phyloP scores from a whole-genome alignment of 371 early-diverging fungal genomes.

The Amoeboaphelidium occidentale region DNA sequence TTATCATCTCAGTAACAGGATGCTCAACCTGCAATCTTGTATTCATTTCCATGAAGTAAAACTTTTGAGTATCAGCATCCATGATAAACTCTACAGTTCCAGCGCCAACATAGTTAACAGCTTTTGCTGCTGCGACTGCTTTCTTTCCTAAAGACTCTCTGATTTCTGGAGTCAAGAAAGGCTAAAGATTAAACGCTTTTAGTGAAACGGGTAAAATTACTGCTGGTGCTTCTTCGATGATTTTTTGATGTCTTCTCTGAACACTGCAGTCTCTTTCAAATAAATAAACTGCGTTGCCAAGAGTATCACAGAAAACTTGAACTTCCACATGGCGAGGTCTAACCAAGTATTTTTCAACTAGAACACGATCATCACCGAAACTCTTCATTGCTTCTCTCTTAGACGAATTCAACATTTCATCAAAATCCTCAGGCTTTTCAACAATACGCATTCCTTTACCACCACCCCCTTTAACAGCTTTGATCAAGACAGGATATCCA shows the following conservation, averaged over 20 bases:
- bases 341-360: slow-evolving; percentile 4
- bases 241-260: slow-evolving; percentile 13
- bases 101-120: slow-evolving; percentile 23
- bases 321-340: slow-evolving; percentile 10
- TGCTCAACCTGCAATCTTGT: slow-evolving; percentile 79
- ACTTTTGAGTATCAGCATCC: slow-evolving; percentile 30
- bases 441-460: slow-evolving; percentile 8
- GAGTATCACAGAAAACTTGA: slow-evolving; percentile 7
- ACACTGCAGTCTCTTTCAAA: slow-evolving; percentile 12
- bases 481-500: slow-evolving; percentile 9
- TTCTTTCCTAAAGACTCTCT: slow-evolving; percentile 2
- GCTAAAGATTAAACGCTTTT: no score
- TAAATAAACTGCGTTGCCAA: slow-evolving; percentile 2
- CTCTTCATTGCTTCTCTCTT: slow-evolving; percentile 1
- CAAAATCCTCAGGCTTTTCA: neutral
- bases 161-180: slow-evolving; percentile 1
- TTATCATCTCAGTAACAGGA: slow-evolving; percentile 80
- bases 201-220: neutral
- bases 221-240: slow-evolving; percentile 7
- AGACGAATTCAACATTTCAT: neutral
- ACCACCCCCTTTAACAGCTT: slow-evolving; percentile 8
- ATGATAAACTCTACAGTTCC: slow-evolving; percentile 13
- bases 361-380: slow-evolving; percentile 1
- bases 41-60: slow-evolving; percentile 63
- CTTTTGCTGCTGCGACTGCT: slow-evolving; percentile 10